Evolutionary conservation across 768 basidiomycete genomes (phyloP).

Genomic region (Mycena vitilis): DNA sequence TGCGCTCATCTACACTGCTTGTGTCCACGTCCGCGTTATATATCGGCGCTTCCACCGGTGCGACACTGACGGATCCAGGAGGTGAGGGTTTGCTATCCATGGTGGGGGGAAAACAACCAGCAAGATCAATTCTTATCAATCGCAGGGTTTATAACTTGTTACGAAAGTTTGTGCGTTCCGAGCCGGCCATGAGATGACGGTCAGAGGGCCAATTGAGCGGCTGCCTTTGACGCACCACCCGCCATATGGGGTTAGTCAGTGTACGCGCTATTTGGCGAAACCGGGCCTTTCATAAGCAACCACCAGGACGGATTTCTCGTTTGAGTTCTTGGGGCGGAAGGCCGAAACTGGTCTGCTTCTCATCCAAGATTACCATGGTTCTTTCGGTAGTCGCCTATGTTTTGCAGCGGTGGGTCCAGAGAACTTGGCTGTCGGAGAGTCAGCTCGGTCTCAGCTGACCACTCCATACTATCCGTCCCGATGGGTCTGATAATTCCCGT

Average conservation of each 20-base stretch:
- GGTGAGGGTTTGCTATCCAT: slow-evolving; percentile 34
- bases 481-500: too few relatives aligned
- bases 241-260: slow-evolving; percentile 25
- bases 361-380: neutral
- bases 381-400: neutral
- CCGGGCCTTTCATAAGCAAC: neutral
- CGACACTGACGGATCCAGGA: slow-evolving; percentile 47
- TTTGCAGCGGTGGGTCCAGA: neutral
- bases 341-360: neutral
- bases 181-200: neutral
- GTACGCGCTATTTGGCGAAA: neutral
- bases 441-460: slow-evolving; percentile 3
- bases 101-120: slow-evolving; percentile 12
- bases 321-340: neutral
- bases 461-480: too few relatives aligned
- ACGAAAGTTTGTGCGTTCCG: slow-evolving; percentile 12
- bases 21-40: slow-evolving; percentile 67
- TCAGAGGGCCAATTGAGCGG: slow-evolving; percentile 24
- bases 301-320: neutral
- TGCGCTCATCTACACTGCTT: slow-evolving; percentile 73
- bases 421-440: neutral
- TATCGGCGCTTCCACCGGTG: slow-evolving; percentile 44
- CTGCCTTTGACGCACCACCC: neutral
- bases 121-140: slow-evolving; percentile 27
- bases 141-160: slow-evolving; percentile 12